A percentile compares a stretch with the other conserved stretches of the same genome.
Conservation (phyloP, 345 rosid genomes). For the Sisymbrium altissimum region DNA sequence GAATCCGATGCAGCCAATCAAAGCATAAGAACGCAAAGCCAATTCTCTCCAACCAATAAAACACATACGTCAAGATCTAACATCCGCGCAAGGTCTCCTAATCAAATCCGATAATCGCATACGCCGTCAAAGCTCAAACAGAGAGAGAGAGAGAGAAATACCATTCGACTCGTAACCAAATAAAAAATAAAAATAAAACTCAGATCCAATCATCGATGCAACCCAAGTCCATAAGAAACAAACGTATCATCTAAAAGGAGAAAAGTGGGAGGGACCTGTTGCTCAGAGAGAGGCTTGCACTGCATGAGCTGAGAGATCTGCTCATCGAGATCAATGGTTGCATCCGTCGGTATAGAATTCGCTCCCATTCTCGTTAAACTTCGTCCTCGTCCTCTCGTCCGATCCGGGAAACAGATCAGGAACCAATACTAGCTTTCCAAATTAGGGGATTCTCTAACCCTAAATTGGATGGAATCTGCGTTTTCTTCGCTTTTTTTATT, state of each 20-base stretch:
- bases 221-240: slow-evolving; percentile 12
- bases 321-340: slow-evolving; percentile 66
- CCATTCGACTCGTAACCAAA: neutral
- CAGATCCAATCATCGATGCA: slow-evolving; percentile 32
- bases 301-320: slow-evolving; percentile 89
- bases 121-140: neutral
- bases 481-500: slow-evolving; percentile 28
- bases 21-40: slow-evolving; percentile 26
- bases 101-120: slow-evolving; percentile 6
- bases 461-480: slow-evolving; percentile 35
- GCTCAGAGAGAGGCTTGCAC: slow-evolving; percentile 87
- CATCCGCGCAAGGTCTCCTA: slow-evolving; percentile 1
- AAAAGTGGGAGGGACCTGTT: slow-evolving; percentile 46
- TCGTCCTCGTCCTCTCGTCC: slow-evolving; percentile 1
- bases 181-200: neutral
- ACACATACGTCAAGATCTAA: slow-evolving; percentile 19
- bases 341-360: slow-evolving; percentile 52
- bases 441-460: slow-evolving; percentile 60
- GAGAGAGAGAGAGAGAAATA: neutral
- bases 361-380: slow-evolving; percentile 57
- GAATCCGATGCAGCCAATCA: too few species aligned
- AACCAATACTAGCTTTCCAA: slow-evolving; percentile 30
- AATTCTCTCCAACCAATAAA: too few species aligned
- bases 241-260: neutral
- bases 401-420: slow-evolving; percentile 30